Evolutionary conservation across 2,329 filamentous ascomycete species (phyloP), one percentile per base, ranked within the genome.

Genomic region (Colletotrichum simmondsii): DNA sequence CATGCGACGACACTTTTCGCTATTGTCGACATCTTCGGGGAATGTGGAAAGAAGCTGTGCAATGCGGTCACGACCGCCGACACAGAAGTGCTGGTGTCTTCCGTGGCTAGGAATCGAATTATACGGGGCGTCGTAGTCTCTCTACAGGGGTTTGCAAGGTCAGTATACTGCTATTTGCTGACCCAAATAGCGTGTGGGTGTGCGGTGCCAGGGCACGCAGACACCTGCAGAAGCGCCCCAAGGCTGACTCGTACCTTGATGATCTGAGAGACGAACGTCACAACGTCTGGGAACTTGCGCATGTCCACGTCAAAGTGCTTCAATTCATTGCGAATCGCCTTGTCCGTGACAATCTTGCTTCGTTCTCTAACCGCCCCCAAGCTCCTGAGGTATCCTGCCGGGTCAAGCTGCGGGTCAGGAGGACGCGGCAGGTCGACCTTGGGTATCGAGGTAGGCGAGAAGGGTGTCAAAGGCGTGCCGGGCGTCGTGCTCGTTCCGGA

Each of bases 281-380:
- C 94, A 1, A 96, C 96, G 75, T 96, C 93, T 58, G 88, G 84
- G 81, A 98, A 96, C 83, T 96, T 97, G 83, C 83, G 84, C 88
- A 95, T 91, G 82, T 98, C 95, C 60, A 98, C 95, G 75, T 94
- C 92, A 78, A 98, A 98, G 81, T 98, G 95, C 77, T 90, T 90
- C 74, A 98, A 88, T 77, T 93, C 88, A 79, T 97, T 94, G 76
- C 87, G 88, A 78, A 93, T 87, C 11, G 95, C 94, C 85, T 93
- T 95, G 75, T 94, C 90, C 73, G 94, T 88, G 65, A 98, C 87
- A 76, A 96, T 85, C 77, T 86, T 90, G 79, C 90, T 93, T 75
- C 95, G 87, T 78, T 98, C 95, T 75, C 97, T 90, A 30, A 99
- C 95, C 32, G 97, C 92, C 78, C 94, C 92, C 79, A 98, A 91